Conservation (phyloP, 1,139 yeast genomes). For the Suhomyces coccinellae region DNA sequence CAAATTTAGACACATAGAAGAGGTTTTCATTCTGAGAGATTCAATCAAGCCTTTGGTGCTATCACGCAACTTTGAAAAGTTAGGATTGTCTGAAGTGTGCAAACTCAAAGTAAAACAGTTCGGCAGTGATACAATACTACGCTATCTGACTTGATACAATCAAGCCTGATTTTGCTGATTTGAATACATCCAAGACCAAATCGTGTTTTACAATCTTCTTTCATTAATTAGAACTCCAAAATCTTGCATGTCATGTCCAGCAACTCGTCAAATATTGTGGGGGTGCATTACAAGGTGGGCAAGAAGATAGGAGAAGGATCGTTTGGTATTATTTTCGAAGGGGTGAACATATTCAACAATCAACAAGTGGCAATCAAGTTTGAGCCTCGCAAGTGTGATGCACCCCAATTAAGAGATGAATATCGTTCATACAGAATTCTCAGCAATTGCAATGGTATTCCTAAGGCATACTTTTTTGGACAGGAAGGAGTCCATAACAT, state of each 20-base stretch:
- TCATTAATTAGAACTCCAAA: not conserved
- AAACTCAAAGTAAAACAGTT: too few relatives aligned
- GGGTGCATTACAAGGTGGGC: slow-evolving; percentile 77
- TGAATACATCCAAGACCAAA: not conserved
- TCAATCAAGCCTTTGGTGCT: too few relatives aligned
- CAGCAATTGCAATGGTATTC: slow-evolving; percentile 62
- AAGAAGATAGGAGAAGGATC: slow-evolving; percentile 86
- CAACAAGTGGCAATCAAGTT: slow-evolving; percentile 78
- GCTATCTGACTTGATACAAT: not conserved
- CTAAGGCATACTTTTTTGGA: slow-evolving; percentile 76
- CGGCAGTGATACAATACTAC: not conserved
- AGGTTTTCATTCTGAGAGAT: not conserved
- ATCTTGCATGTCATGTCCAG: slow-evolving; percentile 22
- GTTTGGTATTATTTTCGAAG: slow-evolving; percentile 81
- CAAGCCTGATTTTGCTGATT: not conserved
- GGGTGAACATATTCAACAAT: slow-evolving; percentile 71
- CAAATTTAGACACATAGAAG: not conserved
- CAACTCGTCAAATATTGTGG: slow-evolving; percentile 58
- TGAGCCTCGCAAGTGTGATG: slow-evolving; percentile 77
- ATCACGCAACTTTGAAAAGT: too few relatives aligned
- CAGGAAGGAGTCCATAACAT: slow-evolving; percentile 80
- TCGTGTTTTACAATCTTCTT: not conserved
- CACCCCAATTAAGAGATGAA: slow-evolving; percentile 78
- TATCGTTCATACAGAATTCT: slow-evolving; percentile 70
- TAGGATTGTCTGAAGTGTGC: too few relatives aligned